These are phyloP conservation scores for Bruguiera sexangula DNA, from an alignment of 345 rosid species.

Conservation along the genomic window DNA sequence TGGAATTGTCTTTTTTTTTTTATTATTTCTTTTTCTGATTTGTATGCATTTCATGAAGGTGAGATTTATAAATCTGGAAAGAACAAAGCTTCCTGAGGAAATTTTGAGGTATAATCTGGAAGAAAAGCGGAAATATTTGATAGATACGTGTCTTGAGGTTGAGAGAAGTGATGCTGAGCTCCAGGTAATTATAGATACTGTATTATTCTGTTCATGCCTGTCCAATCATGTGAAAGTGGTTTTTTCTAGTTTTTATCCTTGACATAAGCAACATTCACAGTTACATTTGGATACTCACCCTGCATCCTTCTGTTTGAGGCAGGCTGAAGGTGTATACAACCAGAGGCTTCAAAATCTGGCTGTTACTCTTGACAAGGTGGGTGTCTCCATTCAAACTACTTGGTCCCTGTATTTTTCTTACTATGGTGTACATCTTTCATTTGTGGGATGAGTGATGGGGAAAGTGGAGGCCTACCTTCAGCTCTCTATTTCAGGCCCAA, in stretches of 20 bases:
- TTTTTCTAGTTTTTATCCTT: slow-evolving; percentile 1
- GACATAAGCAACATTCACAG: slow-evolving; percentile 8
- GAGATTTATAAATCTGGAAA: slow-evolving; percentile 91
- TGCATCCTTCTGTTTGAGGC: slow-evolving; percentile 22
- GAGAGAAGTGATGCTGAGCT: slow-evolving; percentile 99
- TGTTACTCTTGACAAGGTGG: slow-evolving; percentile 95
- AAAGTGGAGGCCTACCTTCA: no score
- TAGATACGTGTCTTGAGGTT: slow-evolving; percentile 70
- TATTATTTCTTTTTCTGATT: not conserved
- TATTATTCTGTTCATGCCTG: not conserved
- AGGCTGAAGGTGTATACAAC: slow-evolving; percentile 99
- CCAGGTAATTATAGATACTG: slow-evolving; percentile 58
- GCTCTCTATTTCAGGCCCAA: no score
- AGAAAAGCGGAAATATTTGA: slow-evolving; percentile 81
- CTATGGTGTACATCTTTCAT: not conserved
- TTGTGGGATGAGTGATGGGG: not conserved
- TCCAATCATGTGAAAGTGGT: not conserved
- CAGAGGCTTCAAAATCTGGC: slow-evolving; percentile 99
- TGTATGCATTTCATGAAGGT: slow-evolving; percentile 55
- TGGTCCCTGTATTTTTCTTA: not conserved
- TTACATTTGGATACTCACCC: slow-evolving; percentile 26
- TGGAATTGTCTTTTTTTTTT: slow-evolving; percentile 11
- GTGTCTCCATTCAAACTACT: slow-evolving; percentile 9
- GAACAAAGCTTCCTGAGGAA: slow-evolving; percentile 94
- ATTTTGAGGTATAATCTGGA: slow-evolving; percentile 86